phyloP scores from a whole-genome alignment of 345 rosid genomes.

The Mercurialis annua region DNA sequence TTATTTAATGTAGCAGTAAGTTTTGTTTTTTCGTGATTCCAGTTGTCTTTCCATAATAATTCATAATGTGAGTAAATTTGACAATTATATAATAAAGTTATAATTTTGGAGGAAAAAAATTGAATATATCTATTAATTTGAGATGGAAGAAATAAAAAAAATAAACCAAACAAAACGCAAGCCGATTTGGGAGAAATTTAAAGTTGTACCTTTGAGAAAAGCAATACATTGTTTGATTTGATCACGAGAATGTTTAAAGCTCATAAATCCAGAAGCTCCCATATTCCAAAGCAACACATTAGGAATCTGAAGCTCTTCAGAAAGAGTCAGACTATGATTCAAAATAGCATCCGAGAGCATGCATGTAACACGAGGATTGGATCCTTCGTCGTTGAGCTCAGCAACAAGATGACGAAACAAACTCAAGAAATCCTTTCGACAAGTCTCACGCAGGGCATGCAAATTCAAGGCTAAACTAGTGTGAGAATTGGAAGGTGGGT shows the following conservation, averaged over 20 bases:
- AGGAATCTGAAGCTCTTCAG: slow-evolving; percentile 16
- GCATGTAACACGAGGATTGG: slow-evolving; percentile 15
- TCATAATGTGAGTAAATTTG: too few species aligned
- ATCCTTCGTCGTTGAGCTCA: slow-evolving; percentile 3
- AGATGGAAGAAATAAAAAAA: too few species aligned
- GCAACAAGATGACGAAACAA: slow-evolving; percentile 5
- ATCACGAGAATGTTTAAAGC: slow-evolving; percentile 12
- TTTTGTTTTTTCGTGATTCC: too few species aligned
- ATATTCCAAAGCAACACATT: slow-evolving; percentile 18
- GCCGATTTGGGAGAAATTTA: too few species aligned
- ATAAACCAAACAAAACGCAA: too few species aligned
- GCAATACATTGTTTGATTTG: slow-evolving; percentile 13
- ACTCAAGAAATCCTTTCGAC: not conserved
- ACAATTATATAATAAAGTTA: too few species aligned
- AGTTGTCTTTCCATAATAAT: too few species aligned
- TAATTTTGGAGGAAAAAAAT: too few species aligned
- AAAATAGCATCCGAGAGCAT: slow-evolving; percentile 19
- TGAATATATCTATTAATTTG: too few species aligned
- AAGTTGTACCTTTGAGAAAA: not conserved
- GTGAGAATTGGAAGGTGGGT: slow-evolving; percentile 14
- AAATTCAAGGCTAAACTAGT: slow-evolving; percentile 13
- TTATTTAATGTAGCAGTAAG: too few species aligned
- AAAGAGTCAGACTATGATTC: not conserved
- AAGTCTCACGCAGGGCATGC: slow-evolving; percentile 7
- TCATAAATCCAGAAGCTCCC: slow-evolving; percentile 18